phyloP scores from a whole-genome alignment of 208 protist species.

The Leishmania gerbilli region DNA sequence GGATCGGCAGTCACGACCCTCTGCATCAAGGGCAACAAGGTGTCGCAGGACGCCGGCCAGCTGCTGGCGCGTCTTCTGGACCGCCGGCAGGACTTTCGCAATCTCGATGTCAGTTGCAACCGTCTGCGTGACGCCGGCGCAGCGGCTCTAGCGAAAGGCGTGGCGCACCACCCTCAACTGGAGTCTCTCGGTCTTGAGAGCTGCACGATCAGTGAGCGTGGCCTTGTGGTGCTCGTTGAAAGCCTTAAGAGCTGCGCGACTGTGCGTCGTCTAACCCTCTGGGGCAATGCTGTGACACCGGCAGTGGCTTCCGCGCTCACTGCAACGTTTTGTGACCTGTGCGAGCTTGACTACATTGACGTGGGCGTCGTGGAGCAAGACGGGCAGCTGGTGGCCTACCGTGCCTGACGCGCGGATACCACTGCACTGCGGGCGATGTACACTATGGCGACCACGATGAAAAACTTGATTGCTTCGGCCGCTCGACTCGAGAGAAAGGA shows the following conservation, averaged over 20 bases:
- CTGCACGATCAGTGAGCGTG: slow-evolving; percentile 62
- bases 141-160: slow-evolving; percentile 32
- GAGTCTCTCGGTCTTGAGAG: slow-evolving; percentile 39
- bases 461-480: background rate
- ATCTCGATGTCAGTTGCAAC: slow-evolving; percentile 66
- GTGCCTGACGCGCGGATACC: slow-evolving; percentile 2
- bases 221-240: slow-evolving; percentile 47
- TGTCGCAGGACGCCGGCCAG: slow-evolving; percentile 62
- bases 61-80: slow-evolving; percentile 58
- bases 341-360: slow-evolving; percentile 48
- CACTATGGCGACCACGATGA: background rate
- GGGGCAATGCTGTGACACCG: slow-evolving; percentile 75
- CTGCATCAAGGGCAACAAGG: slow-evolving; percentile 64
- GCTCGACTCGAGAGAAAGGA: background rate
- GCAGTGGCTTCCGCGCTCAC: slow-evolving; percentile 41
- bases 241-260: slow-evolving; percentile 39
- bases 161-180: slow-evolving; percentile 50
- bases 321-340: slow-evolving; percentile 42
- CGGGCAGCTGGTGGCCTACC: slow-evolving; percentile 31
- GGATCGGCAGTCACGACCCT: slow-evolving; percentile 44
- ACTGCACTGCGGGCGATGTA: background rate
- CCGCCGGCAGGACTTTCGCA: slow-evolving; percentile 53
- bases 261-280: slow-evolving; percentile 49
- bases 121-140: slow-evolving; percentile 67
- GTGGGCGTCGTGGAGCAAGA: slow-evolving; percentile 44